A percentile compares a stretch with the other conserved stretches of the same genome.
Evolutionary conservation across 1,284 basidiomycete genomes (phyloP).

Genomic region (Austroboletus novae-zelandiae): DNA sequence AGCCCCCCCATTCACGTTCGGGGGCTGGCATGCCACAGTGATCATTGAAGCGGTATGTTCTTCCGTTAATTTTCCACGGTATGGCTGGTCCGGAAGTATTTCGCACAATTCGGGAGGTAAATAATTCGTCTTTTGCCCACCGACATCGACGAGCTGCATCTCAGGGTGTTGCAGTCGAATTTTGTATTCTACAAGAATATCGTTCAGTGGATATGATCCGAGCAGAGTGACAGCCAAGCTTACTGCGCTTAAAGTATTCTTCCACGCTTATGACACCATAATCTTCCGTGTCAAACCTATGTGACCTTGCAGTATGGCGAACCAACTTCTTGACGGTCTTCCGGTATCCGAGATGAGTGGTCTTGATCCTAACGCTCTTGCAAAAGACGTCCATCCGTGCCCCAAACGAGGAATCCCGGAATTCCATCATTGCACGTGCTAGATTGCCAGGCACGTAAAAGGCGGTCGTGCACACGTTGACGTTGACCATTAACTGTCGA

Average conservation of each 20-base stretch:
- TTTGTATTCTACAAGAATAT: conserved; percentile 52
- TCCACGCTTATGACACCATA: conserved; percentile 56
- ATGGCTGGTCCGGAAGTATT: conserved; percentile 72
- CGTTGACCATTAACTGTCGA: conserved; percentile 77
- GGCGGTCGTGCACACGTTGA: conserved; percentile 79
- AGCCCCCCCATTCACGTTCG: conserved; percentile 62
- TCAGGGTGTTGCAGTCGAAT: conserved; percentile 53
- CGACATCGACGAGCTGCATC: conserved; percentile 67
- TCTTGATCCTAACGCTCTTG: conserved; percentile 58
- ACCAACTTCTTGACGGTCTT: conserved; percentile 63
- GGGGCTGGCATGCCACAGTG: conserved; percentile 63
- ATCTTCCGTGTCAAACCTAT: conserved; percentile 60
- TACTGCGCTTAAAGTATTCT: conserved; percentile 65
- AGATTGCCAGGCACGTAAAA: conserved; percentile 70
- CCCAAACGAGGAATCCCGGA: conserved; percentile 52
- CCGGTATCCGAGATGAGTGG: conserved; percentile 62
- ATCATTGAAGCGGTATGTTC: conserved; percentile 77
- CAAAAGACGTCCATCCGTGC: conserved; percentile 57
- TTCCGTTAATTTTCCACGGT: conserved; percentile 67
- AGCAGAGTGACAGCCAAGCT: conserved; percentile 21
- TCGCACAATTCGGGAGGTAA: conserved; percentile 72
- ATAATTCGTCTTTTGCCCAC: conserved; percentile 54
- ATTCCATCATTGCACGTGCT: conserved; percentile 57
- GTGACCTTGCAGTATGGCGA: conserved; percentile 45
- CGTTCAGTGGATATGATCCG: neutral